These are phyloP conservation scores for Batrachochytrium dendrobatidis DNA, from an alignment of 371 early-diverging fungal genomes.

Conservation along the genomic window DNA sequence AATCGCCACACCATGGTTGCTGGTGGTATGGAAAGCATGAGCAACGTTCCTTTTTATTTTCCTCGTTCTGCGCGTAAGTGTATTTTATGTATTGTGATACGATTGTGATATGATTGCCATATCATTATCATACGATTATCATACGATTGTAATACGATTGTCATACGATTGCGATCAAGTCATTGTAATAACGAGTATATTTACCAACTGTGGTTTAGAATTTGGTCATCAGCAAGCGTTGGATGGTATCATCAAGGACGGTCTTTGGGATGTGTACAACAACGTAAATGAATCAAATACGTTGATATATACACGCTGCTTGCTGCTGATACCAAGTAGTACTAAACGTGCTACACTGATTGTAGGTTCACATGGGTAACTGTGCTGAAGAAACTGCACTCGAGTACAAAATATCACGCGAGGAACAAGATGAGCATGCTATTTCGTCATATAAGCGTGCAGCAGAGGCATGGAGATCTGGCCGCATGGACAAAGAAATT, in stretches of 20 bases:
- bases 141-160: too few relatives aligned
- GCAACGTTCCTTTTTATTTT: slow-evolving; percentile 88
- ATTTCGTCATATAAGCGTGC: slow-evolving; percentile 84
- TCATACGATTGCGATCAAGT: neutral
- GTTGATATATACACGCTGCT: neutral
- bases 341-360: too few relatives aligned
- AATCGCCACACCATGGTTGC: slow-evolving; percentile 69
- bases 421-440: slow-evolving; percentile 85
- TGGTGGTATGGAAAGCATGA: slow-evolving; percentile 97
- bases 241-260: slow-evolving; percentile 89
- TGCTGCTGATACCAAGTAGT: neutral
- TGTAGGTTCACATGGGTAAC: slow-evolving; percentile 54
- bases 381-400: slow-evolving; percentile 89
- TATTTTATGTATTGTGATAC: neutral
- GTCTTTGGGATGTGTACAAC: slow-evolving; percentile 87
- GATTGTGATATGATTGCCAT: neutral
- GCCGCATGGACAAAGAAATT: slow-evolving; percentile 76
- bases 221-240: slow-evolving; percentile 78
- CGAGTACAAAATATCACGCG: slow-evolving; percentile 74
- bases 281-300: slow-evolving; percentile 33
- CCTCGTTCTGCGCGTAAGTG: slow-evolving; percentile 43
- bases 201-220: slow-evolving; percentile 64
- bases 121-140: slow-evolving; percentile 57
- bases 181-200: too few relatives aligned
- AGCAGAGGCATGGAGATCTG: slow-evolving; percentile 71